Evolutionary conservation across 1,284 basidiomycete genomes (phyloP), one percentile per base, ranked within the genome.

Genomic region (Trametes versicolor): DNA sequence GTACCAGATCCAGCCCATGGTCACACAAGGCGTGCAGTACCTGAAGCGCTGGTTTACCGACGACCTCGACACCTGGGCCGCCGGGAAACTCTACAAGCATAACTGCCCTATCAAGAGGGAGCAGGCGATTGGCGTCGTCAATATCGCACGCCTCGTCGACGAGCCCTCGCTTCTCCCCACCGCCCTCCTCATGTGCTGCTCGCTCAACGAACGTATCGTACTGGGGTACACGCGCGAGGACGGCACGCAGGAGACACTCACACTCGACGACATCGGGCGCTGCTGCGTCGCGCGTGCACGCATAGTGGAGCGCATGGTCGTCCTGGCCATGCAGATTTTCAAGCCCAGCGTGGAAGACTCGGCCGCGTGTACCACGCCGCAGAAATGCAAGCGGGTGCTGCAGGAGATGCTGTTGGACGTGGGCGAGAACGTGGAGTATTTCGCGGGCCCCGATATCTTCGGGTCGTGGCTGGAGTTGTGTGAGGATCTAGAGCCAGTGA

Each of bases 171-270:
- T 58, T 12, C 45, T 58, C 5, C 34, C 32, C 21, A 37, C 45
- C 1, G 56, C 45, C 2, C 45, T 58, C 17, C 56, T 58, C 29
- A 27, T 8, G 9, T 58, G 56, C 47, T 48, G 32, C 21, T 34
- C 54, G 3, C 34, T 65, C n/a, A 34, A 55, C 2, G 7, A 27
- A 4, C 41, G 43, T 0, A 53, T 65, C 47, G 13, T 58, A 13
- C 2, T 21, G 4, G 63, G 63, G 23, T 63, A 53, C 34, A 5
- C 12, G 39, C 56, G 62, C 21, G 29, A 51, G 2, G 55, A 62
- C 43, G 55, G 61, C 17, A 57, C 54, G 2, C 37, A 29, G 36
- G 61, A 62, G 10, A n/a, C 21, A 5, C 55, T 62, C 21, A 43
- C 48, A 21, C 12, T n/a, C 1, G 34, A 29, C n/a, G 55, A 62